Percentiles rank a stretch among this genome's conserved stretches.
Evolutionary conservation across 1,139 yeast genomes (phyloP).

Genomic region (Trichomonascaceae sp.): DNA sequence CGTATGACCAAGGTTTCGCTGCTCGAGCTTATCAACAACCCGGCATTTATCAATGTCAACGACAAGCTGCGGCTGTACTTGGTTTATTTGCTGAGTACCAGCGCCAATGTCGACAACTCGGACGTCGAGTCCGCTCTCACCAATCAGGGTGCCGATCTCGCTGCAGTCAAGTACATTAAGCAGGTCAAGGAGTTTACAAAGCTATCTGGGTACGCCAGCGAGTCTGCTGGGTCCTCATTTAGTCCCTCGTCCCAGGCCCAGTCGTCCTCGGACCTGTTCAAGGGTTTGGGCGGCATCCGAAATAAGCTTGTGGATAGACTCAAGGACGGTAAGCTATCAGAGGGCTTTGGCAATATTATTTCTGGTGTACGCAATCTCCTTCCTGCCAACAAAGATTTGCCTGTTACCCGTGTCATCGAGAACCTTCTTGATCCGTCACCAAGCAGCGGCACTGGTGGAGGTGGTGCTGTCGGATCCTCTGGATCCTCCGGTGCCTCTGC

Average conservation of each 20-base stretch:
- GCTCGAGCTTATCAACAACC: constrained; percentile 29
- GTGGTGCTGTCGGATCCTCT: too few relatives aligned
- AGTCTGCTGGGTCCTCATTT: constrained; percentile 9
- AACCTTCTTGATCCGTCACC: constrained; percentile 81
- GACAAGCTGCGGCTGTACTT: constrained; percentile 86
- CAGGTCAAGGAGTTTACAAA: constrained; percentile 71
- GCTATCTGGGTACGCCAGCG: constrained; percentile 31
- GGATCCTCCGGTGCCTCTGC: constrained; percentile 22
- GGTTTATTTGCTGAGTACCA: constrained; percentile 46
- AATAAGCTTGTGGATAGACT: constrained; percentile 57
- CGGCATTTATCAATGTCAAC: constrained; percentile 35
- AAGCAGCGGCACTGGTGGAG: constrained; percentile 16
- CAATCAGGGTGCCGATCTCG: constrained; percentile 47
- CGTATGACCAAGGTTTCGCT: constrained; percentile 35
- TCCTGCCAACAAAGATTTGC: constrained; percentile 79
- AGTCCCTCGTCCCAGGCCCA: constrained; percentile 9
- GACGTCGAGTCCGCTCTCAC: constrained; percentile 56
- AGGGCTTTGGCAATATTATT: constrained; percentile 81
- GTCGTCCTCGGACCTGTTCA: constrained; percentile 34
- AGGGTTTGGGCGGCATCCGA: constrained; percentile 66
- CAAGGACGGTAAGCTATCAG: constrained; percentile 46
- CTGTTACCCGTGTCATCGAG: constrained; percentile 82
- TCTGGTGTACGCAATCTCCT: constrained; percentile 77
- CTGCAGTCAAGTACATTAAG: constrained; percentile 58
- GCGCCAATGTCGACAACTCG: constrained; percentile 35